These are phyloP conservation scores for Eucalyptus rudis DNA, from an alignment of 345 rosid species.

Conservation along the genomic window DNA sequence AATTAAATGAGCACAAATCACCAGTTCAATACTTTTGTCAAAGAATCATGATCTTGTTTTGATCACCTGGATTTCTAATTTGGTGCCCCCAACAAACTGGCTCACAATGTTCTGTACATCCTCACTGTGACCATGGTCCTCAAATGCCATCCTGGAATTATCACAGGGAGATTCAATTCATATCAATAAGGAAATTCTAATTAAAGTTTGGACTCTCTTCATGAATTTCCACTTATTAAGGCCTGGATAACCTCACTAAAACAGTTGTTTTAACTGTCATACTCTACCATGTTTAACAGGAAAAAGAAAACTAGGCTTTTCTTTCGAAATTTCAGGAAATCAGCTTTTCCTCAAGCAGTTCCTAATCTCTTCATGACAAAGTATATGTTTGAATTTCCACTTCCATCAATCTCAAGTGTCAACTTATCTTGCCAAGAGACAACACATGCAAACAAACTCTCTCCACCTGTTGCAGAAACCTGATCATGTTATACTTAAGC, in stretches of 20 bases:
- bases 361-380: neutral
- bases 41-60: neutral
- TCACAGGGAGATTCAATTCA: neutral
- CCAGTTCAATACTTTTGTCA: neutral
- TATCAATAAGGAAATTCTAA: neutral
- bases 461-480: neutral
- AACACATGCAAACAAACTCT: neutral
- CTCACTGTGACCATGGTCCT: conserved; percentile 68
- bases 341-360: neutral
- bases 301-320: neutral
- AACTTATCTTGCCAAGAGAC: neutral
- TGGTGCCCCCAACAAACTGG: conserved; percentile 55
- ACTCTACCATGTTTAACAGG: neutral
- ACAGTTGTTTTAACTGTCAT: neutral
- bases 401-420: neutral
- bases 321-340: neutral
- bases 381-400: neutral
- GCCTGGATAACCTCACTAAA: neutral
- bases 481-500: neutral
- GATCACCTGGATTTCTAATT: conserved; percentile 62
- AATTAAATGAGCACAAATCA: neutral
- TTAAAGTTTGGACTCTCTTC: neutral
- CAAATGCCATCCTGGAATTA: conserved; percentile 52
- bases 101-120: conserved; percentile 45
- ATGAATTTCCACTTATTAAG: neutral